Evolutionary conservation across 139 green algal genomes (phyloP).

Genomic region (Tetradesmus lagerheimii): DNA sequence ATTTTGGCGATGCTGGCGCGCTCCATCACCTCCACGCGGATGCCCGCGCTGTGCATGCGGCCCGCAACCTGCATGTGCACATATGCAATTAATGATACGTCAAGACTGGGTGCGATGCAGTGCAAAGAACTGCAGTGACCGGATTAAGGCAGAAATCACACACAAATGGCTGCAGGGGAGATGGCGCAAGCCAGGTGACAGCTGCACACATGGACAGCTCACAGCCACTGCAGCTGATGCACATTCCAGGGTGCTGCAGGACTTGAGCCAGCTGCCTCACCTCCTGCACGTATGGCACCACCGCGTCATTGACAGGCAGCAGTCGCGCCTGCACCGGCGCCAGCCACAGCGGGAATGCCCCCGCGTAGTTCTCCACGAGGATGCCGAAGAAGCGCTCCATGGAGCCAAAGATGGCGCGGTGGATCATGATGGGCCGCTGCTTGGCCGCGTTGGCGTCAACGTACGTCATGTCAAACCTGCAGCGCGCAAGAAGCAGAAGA

Average conservation of each 20-base stretch:
- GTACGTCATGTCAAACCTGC: constrained; percentile 93
- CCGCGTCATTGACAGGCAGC: constrained; percentile 84
- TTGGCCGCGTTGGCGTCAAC: constrained; percentile 73
- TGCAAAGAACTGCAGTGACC: no score
- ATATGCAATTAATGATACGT: no score
- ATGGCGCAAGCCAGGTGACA: no score
- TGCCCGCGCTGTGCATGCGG: constrained; percentile 67
- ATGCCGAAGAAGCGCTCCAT: constrained; percentile 97
- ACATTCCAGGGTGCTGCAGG: no score
- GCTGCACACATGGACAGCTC: no score
- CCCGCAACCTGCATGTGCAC: constrained; percentile 45
- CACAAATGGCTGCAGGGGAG: no score
- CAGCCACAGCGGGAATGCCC: constrained; percentile 95
- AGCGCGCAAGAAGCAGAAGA: not conserved
- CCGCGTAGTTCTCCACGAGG: constrained; percentile 97
- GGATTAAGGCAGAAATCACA: no score
- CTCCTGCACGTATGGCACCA: constrained; percentile 75
- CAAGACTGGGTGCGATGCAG: no score
- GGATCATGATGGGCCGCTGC: constrained; percentile 98
- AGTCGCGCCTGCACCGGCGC: constrained; percentile 90
- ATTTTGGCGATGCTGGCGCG: constrained; percentile 64
- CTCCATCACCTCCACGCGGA: constrained; percentile 74
- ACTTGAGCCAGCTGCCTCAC: no score
- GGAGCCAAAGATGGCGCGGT: constrained; percentile 95
- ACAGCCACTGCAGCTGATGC: no score